Percentiles rank a stretch among this genome's conserved stretches.
Conservation (phyloP, 148 eudicot species). For the Drosera capensis region DNA sequence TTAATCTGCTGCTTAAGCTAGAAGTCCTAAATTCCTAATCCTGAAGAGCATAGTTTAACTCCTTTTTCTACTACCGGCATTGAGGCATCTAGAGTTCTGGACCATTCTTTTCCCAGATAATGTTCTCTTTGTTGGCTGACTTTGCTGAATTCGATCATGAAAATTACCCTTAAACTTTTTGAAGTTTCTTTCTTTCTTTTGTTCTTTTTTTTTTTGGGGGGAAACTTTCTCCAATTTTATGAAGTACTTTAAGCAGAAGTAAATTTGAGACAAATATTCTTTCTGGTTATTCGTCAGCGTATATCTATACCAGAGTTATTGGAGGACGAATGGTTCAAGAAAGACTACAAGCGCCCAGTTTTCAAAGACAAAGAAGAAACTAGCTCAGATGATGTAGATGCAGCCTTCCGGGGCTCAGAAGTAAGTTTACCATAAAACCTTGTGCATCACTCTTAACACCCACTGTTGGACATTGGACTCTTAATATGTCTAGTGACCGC, state of each 20-base stretch:
- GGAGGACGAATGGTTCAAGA: constrained; percentile 80
- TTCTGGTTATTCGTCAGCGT: constrained; percentile 37
- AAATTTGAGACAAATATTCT: neutral
- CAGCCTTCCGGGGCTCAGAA: constrained; percentile 79
- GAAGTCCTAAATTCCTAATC: neutral
- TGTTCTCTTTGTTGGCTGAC: too few species aligned
- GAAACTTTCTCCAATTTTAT: neutral
- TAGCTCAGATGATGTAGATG: constrained; percentile 89
- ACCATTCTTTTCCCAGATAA: too few species aligned
- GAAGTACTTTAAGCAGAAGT: neutral
- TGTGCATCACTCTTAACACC: too few species aligned
- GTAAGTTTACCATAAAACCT: too few species aligned
- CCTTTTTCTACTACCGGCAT: too few species aligned
- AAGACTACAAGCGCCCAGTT: constrained; percentile 60
- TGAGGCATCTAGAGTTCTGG: too few species aligned
- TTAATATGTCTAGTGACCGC: too few species aligned
- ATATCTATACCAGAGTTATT: constrained; percentile 63
- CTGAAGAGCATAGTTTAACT: neutral
- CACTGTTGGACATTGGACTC: too few species aligned
- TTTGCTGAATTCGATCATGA: too few species aligned
- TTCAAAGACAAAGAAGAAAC: constrained; percentile 64
- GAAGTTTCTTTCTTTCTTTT: too few species aligned
- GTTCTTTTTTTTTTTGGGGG: neutral
- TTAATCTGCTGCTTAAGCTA: too few species aligned
- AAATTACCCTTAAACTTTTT: too few species aligned